These are phyloP conservation scores for Diaporthe ilicicola DNA, from an alignment of 2,329 filamentous ascomycete species.

Conservation along the genomic window DNA sequence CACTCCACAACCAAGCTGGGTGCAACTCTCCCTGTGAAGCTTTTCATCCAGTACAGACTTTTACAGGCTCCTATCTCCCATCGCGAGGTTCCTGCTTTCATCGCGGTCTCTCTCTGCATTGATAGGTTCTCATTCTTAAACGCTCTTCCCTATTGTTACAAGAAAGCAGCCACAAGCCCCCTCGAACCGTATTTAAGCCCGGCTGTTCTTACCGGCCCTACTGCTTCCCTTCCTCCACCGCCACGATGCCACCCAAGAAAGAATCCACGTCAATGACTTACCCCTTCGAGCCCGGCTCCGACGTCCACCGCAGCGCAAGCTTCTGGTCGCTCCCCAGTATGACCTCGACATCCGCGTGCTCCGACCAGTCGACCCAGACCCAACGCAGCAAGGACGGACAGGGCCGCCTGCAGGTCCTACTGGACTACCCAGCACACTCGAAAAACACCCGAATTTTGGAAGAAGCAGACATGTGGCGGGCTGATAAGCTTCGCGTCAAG, in stretches of 20 bases:
- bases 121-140: neutral
- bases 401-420: neutral
- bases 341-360: neutral
- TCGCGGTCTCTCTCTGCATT: neutral
- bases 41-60: too few species aligned
- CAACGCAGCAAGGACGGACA: neutral
- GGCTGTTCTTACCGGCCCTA: neutral
- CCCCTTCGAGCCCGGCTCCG: constrained; percentile 18
- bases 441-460: neutral
- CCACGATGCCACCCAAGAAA: constrained; percentile 9
- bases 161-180: neutral
- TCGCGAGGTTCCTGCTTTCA: neutral
- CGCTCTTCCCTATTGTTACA: neutral
- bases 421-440: neutral
- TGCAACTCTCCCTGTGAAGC: neutral
- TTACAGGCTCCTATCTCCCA: neutral
- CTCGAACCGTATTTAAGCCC: neutral
- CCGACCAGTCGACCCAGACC: constrained; percentile 10
- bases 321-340: constrained; percentile 26
- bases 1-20: neutral
- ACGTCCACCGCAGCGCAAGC: constrained; percentile 11
- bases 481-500: constrained; percentile 5
- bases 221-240: neutral
- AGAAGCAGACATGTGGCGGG: neutral
- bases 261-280: neutral